Evolutionary conservation across 1,284 basidiomycete genomes (phyloP).

Genomic region (Exobasidium rhododendri): DNA sequence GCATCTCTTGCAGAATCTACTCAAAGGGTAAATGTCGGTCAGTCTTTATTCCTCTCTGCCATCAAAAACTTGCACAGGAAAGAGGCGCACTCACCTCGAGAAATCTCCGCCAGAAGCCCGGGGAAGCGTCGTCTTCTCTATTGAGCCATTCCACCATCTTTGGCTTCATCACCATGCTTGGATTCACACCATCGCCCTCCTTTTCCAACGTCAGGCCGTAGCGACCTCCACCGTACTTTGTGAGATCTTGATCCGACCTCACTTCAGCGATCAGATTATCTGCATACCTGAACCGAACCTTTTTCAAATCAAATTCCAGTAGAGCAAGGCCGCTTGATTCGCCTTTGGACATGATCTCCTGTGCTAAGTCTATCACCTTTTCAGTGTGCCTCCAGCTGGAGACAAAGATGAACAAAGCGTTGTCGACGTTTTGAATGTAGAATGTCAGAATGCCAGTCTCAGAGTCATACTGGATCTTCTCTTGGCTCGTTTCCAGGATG

Average conservation of each 20-base stretch:
- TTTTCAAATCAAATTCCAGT: conserved; percentile 4
- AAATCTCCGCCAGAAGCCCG: conserved; percentile 5
- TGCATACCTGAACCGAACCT: neutral
- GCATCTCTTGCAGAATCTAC: neutral
- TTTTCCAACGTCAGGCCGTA: neutral
- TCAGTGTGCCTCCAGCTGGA: conserved; percentile 86
- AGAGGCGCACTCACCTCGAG: neutral
- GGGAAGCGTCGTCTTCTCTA: neutral
- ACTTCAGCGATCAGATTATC: conserved; percentile 2
- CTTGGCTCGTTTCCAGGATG: conserved; percentile 56
- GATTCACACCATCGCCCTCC: neutral
- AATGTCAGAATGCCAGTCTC: conserved; percentile 79
- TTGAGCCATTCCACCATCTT: neutral
- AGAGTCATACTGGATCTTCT: conserved; percentile 75
- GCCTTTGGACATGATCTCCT: neutral
- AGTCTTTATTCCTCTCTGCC: too few relatives aligned
- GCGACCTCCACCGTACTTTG: neutral
- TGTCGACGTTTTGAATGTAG: conserved; percentile 75
- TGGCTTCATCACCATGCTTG: neutral
- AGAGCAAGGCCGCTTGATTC: neutral
- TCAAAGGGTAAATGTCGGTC: neutral
- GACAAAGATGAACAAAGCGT: conserved; percentile 79
- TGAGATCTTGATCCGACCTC: neutral
- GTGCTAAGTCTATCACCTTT: conserved; percentile 76
- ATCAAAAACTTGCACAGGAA: too few relatives aligned